Percentiles rank a stretch among this genome's conserved stretches.
These are phyloP conservation scores for Pisolithus sp. DNA, from an alignment of 768 basidiomycete genomes.

Conservation along the genomic window DNA sequence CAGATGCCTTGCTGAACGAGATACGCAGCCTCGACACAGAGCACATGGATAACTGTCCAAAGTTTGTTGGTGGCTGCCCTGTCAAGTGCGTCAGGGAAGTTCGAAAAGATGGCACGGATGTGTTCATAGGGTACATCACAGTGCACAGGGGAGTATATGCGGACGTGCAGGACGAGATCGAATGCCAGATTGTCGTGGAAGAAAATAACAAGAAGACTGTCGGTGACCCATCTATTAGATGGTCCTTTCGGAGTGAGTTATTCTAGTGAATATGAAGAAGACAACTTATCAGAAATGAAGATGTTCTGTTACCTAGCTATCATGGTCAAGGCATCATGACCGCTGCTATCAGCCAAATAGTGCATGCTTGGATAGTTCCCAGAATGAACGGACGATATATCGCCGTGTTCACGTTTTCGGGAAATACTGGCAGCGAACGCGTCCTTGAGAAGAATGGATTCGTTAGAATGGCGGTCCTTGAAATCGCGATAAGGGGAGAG, in stretches of 20 bases:
- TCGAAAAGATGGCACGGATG: conserved; percentile 41
- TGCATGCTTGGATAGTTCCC: conserved; percentile 54
- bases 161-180: conserved; percentile 24
- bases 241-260: conserved; percentile 51
- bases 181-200: conserved; percentile 22
- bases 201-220: conserved; percentile 32
- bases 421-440: conserved; percentile 48
- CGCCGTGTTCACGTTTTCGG: conserved; percentile 34
- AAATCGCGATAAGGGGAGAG: conserved; percentile 29
- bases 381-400: conserved; percentile 46
- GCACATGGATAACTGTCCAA: conserved; percentile 2
- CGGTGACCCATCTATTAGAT: conserved; percentile 48
- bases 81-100: conserved; percentile 43
- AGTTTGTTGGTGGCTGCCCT: conserved; percentile 35
- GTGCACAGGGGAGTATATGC: conserved; percentile 1
- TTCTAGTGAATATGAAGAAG: conserved; percentile 11
- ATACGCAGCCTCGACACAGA: background rate
- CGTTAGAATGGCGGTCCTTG: conserved; percentile 29
- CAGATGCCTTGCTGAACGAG: conserved; percentile 8
- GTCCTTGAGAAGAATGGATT: conserved; percentile 62
- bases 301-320: conserved; percentile 47
- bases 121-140: conserved; percentile 26
- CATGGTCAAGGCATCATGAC: conserved; percentile 61
- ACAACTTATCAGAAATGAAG: conserved; percentile 12
- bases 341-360: conserved; percentile 44